Percentiles rank a stretch among this genome's conserved stretches.
These are phyloP conservation scores for Rhizopogon vinicolor DNA, from an alignment of 768 basidiomycete species.

Conservation along the genomic window DNA sequence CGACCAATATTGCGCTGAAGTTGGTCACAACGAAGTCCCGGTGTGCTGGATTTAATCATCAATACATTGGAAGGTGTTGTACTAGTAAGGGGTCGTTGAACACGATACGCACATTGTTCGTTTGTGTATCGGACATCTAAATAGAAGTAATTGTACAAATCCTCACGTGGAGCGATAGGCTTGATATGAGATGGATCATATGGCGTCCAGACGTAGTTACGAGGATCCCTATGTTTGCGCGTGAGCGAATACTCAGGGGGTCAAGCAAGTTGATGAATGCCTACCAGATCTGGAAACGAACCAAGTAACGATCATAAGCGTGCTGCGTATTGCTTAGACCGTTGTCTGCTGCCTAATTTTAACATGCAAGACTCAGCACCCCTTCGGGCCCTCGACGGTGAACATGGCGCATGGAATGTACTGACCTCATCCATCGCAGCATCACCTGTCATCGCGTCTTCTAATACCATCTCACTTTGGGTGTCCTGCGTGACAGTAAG, in stretches of 20 bases:
- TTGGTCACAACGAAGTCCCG: conserved; percentile 6
- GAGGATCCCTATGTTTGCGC: not conserved
- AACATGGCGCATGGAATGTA: too few relatives aligned
- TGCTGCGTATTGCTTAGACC: not conserved
- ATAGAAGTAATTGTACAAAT: conserved; percentile 15
- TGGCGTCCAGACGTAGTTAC: not conserved
- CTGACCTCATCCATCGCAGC: too few relatives aligned
- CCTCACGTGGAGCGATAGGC: conserved; percentile 6
- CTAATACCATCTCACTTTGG: not conserved
- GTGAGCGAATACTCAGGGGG: not conserved
- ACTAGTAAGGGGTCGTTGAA: not conserved
- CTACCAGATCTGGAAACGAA: not conserved
- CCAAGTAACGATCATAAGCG: not conserved
- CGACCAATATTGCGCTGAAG: conserved; percentile 11
- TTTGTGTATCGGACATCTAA: not conserved
- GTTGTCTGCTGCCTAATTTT: not conserved
- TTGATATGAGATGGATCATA: conserved; percentile 4
- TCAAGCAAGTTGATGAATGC: not conserved
- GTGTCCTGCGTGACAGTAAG: not conserved
- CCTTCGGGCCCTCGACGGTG: too few relatives aligned
- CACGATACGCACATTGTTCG: not conserved
- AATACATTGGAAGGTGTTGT: too few relatives aligned
- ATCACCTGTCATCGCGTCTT: not conserved
- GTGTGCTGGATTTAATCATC: not conserved
- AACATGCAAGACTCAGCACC: too few relatives aligned